Percentiles rank a stretch among this genome's conserved stretches.
These are phyloP conservation scores for Lecanicillium sp. DNA, from an alignment of 2,329 filamentous ascomycete species.

Conservation along the genomic window DNA sequence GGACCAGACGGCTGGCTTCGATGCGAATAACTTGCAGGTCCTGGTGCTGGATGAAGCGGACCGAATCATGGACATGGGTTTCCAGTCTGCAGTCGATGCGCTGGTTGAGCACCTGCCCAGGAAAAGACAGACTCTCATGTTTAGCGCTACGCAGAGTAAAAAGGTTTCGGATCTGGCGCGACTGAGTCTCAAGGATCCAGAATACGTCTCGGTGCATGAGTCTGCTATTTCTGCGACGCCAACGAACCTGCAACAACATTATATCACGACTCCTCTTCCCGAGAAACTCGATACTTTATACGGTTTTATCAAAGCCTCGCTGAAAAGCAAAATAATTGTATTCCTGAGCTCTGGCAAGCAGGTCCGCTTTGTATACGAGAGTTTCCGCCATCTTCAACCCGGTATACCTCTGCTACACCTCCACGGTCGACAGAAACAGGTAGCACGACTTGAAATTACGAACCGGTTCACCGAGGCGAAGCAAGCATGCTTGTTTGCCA, in stretches of 20 bases:
- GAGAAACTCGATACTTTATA: constrained; percentile 90
- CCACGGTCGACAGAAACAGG: constrained; percentile 88
- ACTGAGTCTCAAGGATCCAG: constrained; percentile 78
- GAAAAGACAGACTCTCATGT: constrained; percentile 82
- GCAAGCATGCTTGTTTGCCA: constrained; percentile 84
- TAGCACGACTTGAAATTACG: constrained; percentile 80
- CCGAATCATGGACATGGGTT: constrained; percentile 96
- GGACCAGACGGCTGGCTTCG: constrained; percentile 85
- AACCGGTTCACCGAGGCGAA: constrained; percentile 73
- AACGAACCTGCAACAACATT: constrained; percentile 78
- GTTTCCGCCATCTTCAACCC: constrained; percentile 85
- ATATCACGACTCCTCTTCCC: constrained; percentile 73
- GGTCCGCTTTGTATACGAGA: constrained; percentile 91
- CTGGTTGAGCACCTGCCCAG: constrained; percentile 85
- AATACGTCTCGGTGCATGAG: constrained; percentile 93
- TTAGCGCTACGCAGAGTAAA: constrained; percentile 93
- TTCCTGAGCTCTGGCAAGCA: constrained; percentile 95
- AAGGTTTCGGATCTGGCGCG: constrained; percentile 87
- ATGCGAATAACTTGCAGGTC: constrained; percentile 84
- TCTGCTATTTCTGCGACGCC: constrained; percentile 73
- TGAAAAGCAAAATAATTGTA: constrained; percentile 91
- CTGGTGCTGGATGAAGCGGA: constrained; percentile 94
- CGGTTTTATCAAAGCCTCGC: constrained; percentile 83
- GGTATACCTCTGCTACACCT: constrained; percentile 90
- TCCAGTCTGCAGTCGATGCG: constrained; percentile 82